Percentiles rank a stretch among this genome's conserved stretches.
phyloP scores from a whole-genome alignment of 2,329 filamentous ascomycete genomes.

The Neofusicoccum parvum region DNA sequence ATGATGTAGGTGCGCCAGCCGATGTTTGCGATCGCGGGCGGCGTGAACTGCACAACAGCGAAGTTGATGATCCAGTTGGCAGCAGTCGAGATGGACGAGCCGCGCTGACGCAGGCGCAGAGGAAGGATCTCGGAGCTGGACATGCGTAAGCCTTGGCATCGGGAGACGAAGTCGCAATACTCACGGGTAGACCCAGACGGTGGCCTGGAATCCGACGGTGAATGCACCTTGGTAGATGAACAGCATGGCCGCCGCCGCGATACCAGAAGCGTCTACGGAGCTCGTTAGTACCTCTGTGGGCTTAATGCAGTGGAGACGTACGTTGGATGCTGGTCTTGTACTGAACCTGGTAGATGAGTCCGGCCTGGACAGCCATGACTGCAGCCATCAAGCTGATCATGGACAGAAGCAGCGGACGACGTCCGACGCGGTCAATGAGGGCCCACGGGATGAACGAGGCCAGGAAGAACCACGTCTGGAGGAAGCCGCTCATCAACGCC shows the following conservation, averaged over 20 bases:
- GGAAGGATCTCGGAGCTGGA: constrained; percentile 40
- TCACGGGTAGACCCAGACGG: constrained; percentile 48
- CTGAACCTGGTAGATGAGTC: constrained; percentile 45
- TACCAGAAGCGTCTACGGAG: constrained; percentile 31
- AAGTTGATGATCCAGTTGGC: constrained; percentile 24
- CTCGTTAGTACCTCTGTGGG: not conserved
- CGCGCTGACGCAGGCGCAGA: constrained; percentile 43
- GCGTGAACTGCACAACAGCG: constrained; percentile 42
- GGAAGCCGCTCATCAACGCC: constrained; percentile 55
- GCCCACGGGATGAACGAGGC: constrained; percentile 51
- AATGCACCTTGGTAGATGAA: constrained; percentile 51
- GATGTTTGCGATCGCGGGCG: constrained; percentile 40
- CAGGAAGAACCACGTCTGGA: constrained; percentile 51
- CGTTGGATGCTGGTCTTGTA: constrained; percentile 35
- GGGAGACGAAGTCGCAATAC: not conserved
- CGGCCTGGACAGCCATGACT: constrained; percentile 47
- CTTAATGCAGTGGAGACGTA: not conserved
- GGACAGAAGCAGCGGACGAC: constrained; percentile 47
- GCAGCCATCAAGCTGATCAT: constrained; percentile 38
- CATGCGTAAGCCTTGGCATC: too few relatives aligned
- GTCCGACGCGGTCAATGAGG: constrained; percentile 51
- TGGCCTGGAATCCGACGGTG: constrained; percentile 46
- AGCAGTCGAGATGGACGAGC: constrained; percentile 42
- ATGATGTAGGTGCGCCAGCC: constrained; percentile 45
- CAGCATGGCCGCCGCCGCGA: constrained; percentile 45